Percentiles rank a stretch among this genome's conserved stretches.
These are phyloP conservation scores for Proliferodiscus dingleyae DNA, from an alignment of 2,329 filamentous ascomycete species.

Conservation along the genomic window DNA sequence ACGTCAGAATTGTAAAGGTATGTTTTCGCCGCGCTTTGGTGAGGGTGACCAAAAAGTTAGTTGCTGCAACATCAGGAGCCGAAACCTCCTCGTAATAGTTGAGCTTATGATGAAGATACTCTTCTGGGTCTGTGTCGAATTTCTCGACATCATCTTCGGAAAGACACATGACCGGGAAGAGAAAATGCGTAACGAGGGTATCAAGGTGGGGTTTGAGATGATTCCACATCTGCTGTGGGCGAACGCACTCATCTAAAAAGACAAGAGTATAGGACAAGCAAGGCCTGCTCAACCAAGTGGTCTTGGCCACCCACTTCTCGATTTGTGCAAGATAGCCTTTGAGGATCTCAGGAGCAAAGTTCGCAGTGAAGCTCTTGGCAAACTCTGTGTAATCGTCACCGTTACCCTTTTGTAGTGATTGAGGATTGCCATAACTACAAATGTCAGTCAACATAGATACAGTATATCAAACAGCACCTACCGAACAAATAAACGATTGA, in stretches of 20 bases:
- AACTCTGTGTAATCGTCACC: constrained; percentile 74
- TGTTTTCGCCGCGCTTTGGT: constrained; percentile 94
- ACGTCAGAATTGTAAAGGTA: constrained; percentile 89
- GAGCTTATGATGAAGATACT: constrained; percentile 94
- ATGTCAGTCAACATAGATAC: constrained; percentile 12
- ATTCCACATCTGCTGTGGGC: constrained; percentile 95
- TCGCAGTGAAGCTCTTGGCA: constrained; percentile 84
- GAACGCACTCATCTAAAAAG: constrained; percentile 95
- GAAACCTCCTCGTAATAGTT: constrained; percentile 98
- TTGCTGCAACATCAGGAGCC: constrained; percentile 89
- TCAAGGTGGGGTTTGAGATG: constrained; percentile 90
- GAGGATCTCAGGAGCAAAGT: constrained; percentile 91
- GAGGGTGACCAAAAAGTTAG: constrained; percentile 91
- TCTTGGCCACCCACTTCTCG: constrained; percentile 95
- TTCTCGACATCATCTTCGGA: constrained; percentile 88
- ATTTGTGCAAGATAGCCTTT: constrained; percentile 93
- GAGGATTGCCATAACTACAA: constrained; percentile 80
- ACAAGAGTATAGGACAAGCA: constrained; percentile 90
- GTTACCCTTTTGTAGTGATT: constrained; percentile 67
- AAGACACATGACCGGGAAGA: constrained; percentile 93
- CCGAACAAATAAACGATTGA: constrained; percentile 93
- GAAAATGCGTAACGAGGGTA: constrained; percentile 85
- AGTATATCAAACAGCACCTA: constrained; percentile 37
- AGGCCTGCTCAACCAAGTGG: constrained; percentile 89
- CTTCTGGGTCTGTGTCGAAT: constrained; percentile 89